These are phyloP conservation scores for Colletotrichum sp. DNA, from an alignment of 2,329 filamentous ascomycete genomes.

Conservation along the genomic window DNA sequence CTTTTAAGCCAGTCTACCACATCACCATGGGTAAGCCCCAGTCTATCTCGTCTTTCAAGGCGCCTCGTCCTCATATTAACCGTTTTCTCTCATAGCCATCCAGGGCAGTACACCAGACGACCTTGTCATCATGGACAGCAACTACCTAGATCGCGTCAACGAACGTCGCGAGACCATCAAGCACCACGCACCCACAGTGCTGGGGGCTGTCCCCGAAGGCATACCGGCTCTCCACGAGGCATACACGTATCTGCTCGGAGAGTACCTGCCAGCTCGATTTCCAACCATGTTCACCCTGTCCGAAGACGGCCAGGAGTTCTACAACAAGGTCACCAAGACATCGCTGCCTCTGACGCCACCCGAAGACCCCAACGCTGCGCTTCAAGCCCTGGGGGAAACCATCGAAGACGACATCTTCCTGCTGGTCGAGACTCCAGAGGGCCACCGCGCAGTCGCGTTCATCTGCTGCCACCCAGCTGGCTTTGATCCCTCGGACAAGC, in stretches of 20 bases:
- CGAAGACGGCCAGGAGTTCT: constrained; percentile 31
- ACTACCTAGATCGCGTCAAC: constrained; percentile 51
- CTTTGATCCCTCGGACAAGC: constrained; percentile 55
- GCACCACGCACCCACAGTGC: constrained; percentile 41
- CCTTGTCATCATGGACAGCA: constrained; percentile 56
- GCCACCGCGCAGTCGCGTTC: constrained; percentile 53
- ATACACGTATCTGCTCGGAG: constrained; percentile 50
- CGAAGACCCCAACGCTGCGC: constrained; percentile 33
- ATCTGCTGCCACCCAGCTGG: constrained; percentile 58
- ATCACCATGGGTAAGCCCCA: constrained; percentile 56
- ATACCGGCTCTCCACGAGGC: constrained; percentile 49
- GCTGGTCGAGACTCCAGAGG: constrained; percentile 43
- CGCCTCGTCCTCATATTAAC: background rate
- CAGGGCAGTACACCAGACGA: constrained; percentile 49
- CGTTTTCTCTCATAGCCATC: constrained; percentile 37
- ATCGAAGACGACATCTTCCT: constrained; percentile 63
- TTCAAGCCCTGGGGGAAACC: constrained; percentile 51
- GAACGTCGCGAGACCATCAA: constrained; percentile 43
- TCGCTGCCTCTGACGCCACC: constrained; percentile 33
- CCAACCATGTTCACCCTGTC: constrained; percentile 52
- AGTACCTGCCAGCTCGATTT: constrained; percentile 54
- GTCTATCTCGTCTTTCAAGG: background rate
- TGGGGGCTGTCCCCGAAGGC: constrained; percentile 47
- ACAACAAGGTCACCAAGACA: constrained; percentile 44
- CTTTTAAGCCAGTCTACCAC: constrained; percentile 57